phyloP scores from a whole-genome alignment of 2,329 filamentous ascomycete genomes.

The Sclerotinia nivalis region DNA sequence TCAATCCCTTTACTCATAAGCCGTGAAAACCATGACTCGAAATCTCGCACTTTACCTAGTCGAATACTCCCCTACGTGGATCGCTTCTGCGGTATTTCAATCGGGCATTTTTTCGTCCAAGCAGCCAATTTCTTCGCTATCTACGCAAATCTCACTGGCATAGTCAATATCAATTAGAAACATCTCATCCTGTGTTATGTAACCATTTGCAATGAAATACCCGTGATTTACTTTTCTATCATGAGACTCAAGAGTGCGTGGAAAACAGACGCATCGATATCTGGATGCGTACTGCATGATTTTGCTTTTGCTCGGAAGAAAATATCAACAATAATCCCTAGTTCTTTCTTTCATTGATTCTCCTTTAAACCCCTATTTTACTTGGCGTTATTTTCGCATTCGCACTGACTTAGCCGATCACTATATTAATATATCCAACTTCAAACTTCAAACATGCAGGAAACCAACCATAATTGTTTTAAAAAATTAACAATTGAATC shows the following conservation, averaged over 20 bases:
- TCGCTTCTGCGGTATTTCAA: slow-evolving; percentile 31
- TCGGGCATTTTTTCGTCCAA: slow-evolving; percentile 43
- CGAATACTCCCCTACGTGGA: slow-evolving; percentile 57
- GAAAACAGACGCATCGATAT: neutral
- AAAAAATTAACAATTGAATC: neutral
- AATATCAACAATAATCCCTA: neutral
- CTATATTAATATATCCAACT: no score
- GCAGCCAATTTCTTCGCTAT: slow-evolving; percentile 41
- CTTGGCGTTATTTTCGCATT: neutral
- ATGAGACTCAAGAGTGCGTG: slow-evolving; percentile 43
- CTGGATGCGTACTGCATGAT: neutral
- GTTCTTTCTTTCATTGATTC: neutral
- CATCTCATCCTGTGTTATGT: slow-evolving; percentile 46
- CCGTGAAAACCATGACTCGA: neutral
- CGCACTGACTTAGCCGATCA: neutral
- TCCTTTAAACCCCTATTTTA: neutral
- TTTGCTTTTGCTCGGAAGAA: neutral
- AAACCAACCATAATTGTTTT: fast-evolving
- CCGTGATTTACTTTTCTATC: slow-evolving; percentile 48
- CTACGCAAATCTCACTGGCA: slow-evolving; percentile 49
- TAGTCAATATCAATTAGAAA: slow-evolving; percentile 36
- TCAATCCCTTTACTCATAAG: no score
- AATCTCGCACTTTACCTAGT: slow-evolving; percentile 51
- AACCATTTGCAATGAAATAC: slow-evolving; percentile 46
- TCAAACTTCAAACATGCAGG: no score